phyloP scores from a whole-genome alignment of 2,329 filamentous ascomycete genomes.

The Alternaria sp. region DNA sequence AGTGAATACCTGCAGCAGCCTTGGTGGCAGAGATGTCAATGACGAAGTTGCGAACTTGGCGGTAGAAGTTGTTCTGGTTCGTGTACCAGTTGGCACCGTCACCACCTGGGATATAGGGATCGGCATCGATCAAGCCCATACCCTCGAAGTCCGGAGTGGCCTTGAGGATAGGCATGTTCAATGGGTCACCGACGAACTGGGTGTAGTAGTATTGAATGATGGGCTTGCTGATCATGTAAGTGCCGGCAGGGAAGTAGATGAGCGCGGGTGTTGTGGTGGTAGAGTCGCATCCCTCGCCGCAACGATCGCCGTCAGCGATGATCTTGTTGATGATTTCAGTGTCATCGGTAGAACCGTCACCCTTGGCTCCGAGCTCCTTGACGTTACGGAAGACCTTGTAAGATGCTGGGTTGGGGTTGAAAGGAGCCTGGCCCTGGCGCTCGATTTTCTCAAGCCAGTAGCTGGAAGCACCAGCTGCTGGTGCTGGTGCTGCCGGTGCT shows the following conservation, averaged over 20 bases:
- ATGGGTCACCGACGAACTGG: constrained; percentile 85
- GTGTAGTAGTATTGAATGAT: constrained; percentile 92
- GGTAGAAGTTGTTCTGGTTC: constrained; percentile 66
- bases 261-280: constrained; percentile 84
- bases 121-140: constrained; percentile 87
- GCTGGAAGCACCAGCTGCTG: constrained; percentile 37
- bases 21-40: constrained; percentile 57
- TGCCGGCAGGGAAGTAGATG: constrained; percentile 91
- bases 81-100: constrained; percentile 60
- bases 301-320: constrained; percentile 79
- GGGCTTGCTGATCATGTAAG: constrained; percentile 81
- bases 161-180: constrained; percentile 77
- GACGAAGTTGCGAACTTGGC: constrained; percentile 63
- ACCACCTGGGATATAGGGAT: constrained; percentile 80
- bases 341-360: constrained; percentile 78
- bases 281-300: constrained; percentile 83
- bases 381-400: constrained; percentile 70
- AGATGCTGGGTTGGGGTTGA: constrained; percentile 60
- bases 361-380: constrained; percentile 56
- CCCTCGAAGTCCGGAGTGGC: constrained; percentile 70
- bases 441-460: constrained; percentile 79
- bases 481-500: constrained; percentile 23
- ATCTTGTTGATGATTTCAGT: constrained; percentile 88
- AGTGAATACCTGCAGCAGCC: constrained; percentile 66
- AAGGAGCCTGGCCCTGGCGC: constrained; percentile 74